Base-by-base conservation (phyloP, 2,329 filamentous ascomycete genomes). In the Bimuria novae-zelandiae region DNA sequence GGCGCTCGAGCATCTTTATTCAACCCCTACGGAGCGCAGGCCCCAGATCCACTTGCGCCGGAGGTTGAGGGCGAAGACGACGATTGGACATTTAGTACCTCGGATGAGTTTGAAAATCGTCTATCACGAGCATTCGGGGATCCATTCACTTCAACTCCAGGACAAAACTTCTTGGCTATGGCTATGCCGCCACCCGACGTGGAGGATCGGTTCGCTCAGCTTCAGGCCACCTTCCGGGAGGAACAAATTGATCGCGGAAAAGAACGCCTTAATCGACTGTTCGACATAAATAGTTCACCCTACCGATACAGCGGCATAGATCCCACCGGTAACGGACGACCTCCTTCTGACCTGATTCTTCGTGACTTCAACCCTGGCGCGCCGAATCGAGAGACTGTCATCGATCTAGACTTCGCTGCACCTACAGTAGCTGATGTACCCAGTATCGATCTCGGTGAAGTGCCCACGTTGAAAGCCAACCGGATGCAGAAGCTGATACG, bases 1-100 rank as follows among this genome's bases (percentile, higher is more conserved):
- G 89, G 89, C 23, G 84, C 84, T 60, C 82, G 89, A 40, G 84
- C 83, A 57, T 88, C 85, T 5, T 72, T 88, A 0, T 87, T 86
- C 68, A 80, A 84, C 55, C 79, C 81, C 1, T 81, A 79, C 49
- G 84, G 84, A 55, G 84, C 84, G 14, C 79, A 78, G 14, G 80
- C 80, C 11, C 83, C 84, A 27, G 78, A 82, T 53, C 71, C 80
- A 25, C 77, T 80, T 23, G 77, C 62, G 7, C 65, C 65, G 17
- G 65, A 75, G 11, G 73, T 76, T 22, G 75, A 79, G 3, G 75
- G 79, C 7, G 67, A 76, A 0, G 75, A 79, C 3, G 80, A 83
- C 35, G 82, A 84, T 56, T 87, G 84, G 84, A 86, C 84, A 52
- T 87, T 87, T 64, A 86, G 83, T 60, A 85, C 83, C 4, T 85